phyloP scores from a whole-genome alignment of 164 flowering plant genomes.

The Vitis amurensis region DNA sequence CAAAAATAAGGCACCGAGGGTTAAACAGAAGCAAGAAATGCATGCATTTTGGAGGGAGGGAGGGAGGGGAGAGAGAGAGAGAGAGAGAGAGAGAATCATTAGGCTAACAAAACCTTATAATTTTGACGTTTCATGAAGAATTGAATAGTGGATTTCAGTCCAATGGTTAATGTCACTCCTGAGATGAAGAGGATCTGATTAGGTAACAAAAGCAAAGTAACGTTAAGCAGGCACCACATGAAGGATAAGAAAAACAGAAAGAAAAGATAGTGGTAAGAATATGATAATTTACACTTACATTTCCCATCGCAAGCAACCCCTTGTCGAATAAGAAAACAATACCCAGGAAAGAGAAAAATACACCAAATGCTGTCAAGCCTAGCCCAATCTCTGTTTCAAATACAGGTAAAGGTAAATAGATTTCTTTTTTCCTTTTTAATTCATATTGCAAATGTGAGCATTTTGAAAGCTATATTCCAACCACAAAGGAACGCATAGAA shows the following conservation, averaged over 20 bases:
- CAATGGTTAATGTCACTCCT: conserved; percentile 90
- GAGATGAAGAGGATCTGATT: conserved; percentile 91
- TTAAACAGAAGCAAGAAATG: background rate
- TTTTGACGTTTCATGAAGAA: conserved; percentile 91
- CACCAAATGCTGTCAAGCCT: conserved; percentile 92
- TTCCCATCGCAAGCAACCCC: conserved; percentile 97
- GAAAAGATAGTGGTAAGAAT: conserved; percentile 1
- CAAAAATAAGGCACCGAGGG: background rate
- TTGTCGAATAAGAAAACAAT: conserved; percentile 86
- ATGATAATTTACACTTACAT: conserved; percentile 51
- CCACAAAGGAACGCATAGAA: too few species aligned
- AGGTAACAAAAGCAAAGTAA: conserved; percentile 23
- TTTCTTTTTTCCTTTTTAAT: background rate
- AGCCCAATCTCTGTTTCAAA: conserved; percentile 84
- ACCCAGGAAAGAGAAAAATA: conserved; percentile 87
- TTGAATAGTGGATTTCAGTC: conserved; percentile 82
- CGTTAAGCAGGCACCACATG: conserved; percentile 17
- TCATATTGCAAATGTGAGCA: background rate
- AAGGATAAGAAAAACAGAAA: conserved; percentile 7
- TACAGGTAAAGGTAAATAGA: too few species aligned
- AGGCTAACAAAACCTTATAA: conserved; percentile 50
- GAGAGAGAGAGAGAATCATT: background rate
- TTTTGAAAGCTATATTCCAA: background rate
- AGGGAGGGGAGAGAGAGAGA: background rate
- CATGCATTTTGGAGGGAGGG: conserved; percentile 4